Conservation (phyloP, 2,329 filamentous ascomycete genomes). For the Zalaria sp. region DNA sequence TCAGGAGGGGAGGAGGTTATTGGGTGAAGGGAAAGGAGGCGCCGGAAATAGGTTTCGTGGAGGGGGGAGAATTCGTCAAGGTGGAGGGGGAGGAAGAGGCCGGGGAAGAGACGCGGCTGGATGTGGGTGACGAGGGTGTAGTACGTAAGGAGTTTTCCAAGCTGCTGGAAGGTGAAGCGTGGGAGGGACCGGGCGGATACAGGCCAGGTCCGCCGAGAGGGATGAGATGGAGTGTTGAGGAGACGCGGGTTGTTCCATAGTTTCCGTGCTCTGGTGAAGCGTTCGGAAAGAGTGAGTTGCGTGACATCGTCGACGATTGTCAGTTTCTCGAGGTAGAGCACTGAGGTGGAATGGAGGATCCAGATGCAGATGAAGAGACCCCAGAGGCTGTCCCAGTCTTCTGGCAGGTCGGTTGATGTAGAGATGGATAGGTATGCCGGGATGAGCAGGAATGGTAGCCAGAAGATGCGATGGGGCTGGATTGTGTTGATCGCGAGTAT, state of each 20-base stretch:
- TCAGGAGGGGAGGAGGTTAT: neutral
- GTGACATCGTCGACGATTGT: no score
- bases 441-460: neutral
- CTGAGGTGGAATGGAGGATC: neutral
- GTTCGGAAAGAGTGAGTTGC: neutral
- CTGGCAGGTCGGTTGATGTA: neutral
- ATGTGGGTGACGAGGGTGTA: neutral
- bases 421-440: neutral
- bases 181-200: neutral
- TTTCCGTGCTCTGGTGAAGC: neutral
- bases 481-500: neutral
- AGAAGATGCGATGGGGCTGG: neutral
- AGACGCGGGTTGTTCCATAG: slow-evolving; percentile 1
- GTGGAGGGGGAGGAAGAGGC: neutral
- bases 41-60: neutral
- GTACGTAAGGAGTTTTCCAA: neutral
- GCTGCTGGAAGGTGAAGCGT: neutral
- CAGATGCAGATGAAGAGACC: neutral
- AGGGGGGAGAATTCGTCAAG: neutral
- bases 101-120: neutral
- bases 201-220: neutral
- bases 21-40: neutral
- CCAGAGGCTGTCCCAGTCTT: neutral
- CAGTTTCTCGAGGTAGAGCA: slow-evolving; percentile 1
- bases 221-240: neutral